Percentiles rank a stretch among this genome's conserved stretches.
phyloP scores from a whole-genome alignment of 129 eudicot species.

The Dittrichia graveolens region DNA sequence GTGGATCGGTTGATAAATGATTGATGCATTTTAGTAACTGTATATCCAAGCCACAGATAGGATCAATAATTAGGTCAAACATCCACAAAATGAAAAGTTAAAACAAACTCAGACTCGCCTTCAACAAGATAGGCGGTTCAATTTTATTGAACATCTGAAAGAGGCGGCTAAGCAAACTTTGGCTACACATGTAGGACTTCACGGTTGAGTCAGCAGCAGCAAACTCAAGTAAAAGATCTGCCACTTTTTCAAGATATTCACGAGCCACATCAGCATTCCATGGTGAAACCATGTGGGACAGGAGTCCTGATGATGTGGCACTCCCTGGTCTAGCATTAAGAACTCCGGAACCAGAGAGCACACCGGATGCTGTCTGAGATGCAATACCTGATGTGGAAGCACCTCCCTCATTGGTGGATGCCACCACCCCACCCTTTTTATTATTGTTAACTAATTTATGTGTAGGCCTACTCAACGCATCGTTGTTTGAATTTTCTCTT shows the following conservation, averaged over 20 bases:
- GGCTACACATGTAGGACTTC: slow-evolving; percentile 94
- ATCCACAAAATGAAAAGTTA: neutral
- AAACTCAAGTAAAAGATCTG: slow-evolving; percentile 94
- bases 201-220: slow-evolving; percentile 93
- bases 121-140: slow-evolving; percentile 85
- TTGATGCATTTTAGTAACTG: slow-evolving; percentile 86
- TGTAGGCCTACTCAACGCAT: slow-evolving; percentile 56
- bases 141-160: slow-evolving; percentile 96
- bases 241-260: slow-evolving; percentile 90
- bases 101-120: slow-evolving; percentile 44
- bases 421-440: slow-evolving; percentile 56
- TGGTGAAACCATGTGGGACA: slow-evolving; percentile 85
- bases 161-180: slow-evolving; percentile 90
- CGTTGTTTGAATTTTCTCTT: slow-evolving; percentile 66
- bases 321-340: slow-evolving; percentile 97
- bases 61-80: slow-evolving; percentile 12
- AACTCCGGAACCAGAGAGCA: slow-evolving; percentile 96
- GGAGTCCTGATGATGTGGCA: slow-evolving; percentile 92
- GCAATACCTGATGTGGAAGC: slow-evolving; percentile 79
- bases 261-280: slow-evolving; percentile 92
- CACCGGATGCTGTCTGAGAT: slow-evolving; percentile 93
- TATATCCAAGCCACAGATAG: neutral
- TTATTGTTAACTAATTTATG: slow-evolving; percentile 54
- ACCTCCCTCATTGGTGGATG: slow-evolving; percentile 73
- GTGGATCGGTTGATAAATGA: slow-evolving; percentile 92